These are phyloP conservation scores for Candida dendrica DNA, from an alignment of 805 yeast genomes.

Conservation along the genomic window DNA sequence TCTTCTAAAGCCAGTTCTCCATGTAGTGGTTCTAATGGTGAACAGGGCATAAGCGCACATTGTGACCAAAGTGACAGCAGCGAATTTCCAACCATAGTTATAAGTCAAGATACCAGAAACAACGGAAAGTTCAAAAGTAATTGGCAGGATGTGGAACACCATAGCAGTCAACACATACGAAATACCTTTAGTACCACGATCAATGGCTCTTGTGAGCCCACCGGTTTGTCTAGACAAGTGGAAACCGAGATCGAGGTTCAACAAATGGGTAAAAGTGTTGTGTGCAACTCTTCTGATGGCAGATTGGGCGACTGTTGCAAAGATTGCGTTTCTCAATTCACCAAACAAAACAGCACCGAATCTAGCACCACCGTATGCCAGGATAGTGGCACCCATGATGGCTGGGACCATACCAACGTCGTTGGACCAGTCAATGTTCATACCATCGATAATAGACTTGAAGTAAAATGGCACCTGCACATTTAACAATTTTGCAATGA, in stretches of 20 bases:
- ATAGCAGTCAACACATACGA: constrained; percentile 87
- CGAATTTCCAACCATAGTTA: constrained; percentile 84
- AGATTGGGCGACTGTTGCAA: constrained; percentile 90
- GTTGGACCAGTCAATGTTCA: constrained; percentile 83
- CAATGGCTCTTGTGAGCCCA: constrained; percentile 92
- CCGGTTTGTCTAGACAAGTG: constrained; percentile 92
- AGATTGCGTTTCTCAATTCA: constrained; percentile 89
- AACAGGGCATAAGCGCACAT: constrained; percentile 85
- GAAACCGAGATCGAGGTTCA: constrained; percentile 81
- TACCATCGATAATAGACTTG: constrained; percentile 79
- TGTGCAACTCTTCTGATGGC: constrained; percentile 88
- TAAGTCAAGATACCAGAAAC: constrained; percentile 93
- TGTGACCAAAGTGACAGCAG: constrained; percentile 80
- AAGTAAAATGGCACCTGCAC: constrained; percentile 96
- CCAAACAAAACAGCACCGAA: constrained; percentile 94
- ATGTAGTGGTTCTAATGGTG: constrained; percentile 87
- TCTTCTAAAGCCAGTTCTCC: constrained; percentile 91
- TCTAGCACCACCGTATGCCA: constrained; percentile 90
- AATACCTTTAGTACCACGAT: constrained; percentile 96
- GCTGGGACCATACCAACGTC: constrained; percentile 59
- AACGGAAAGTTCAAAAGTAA: constrained; percentile 82
- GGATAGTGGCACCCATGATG: constrained; percentile 56
- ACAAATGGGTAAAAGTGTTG: constrained; percentile 77
- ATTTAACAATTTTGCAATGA: constrained; percentile 77
- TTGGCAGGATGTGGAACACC: constrained; percentile 96